Evolutionary conservation across 768 basidiomycete genomes (phyloP), one percentile per base, ranked within the genome.

Genomic region (Mycena olivaceomarginata): DNA sequence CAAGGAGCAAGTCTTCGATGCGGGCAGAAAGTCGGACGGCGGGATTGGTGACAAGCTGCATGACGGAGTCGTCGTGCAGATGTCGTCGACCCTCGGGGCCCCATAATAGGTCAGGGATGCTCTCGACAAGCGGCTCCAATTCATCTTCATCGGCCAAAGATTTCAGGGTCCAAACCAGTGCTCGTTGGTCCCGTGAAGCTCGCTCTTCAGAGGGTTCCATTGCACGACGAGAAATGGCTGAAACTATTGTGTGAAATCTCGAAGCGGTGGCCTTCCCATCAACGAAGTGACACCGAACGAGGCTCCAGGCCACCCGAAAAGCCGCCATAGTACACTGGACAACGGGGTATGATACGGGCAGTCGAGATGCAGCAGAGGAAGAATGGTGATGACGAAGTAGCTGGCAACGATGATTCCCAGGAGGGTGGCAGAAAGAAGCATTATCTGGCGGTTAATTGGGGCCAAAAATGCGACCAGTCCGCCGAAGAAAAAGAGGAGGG

Each of bases 311-410:
- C 41, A 45, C 20, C n/a, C 63, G 41, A 67, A 51, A 15, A 67
- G 9, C 16, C 46, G 41, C 71, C 71, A 72, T 2, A 65, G 11
- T 39, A 31, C 48, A 11, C 63, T 46, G 16, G 71, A 64, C 8
- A 72, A 16, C 5, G 71, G 71, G 3, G 71, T 72, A 20, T 45
- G 71, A 16, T 72, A 72, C 20, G 71, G 71, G 31, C 62, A 72
- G 20, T 72, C 70, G 31, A 64, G n/a, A 18, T 62, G 22, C 6
- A 45, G 11, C 15, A 64, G 41, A 48, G 71, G 71, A 18, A 72
- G 71, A 37, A 72, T 7, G 9, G 71, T 72, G 62, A 72, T 25
- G 31, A 62, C 45, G 16, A 46, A 37, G 31, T 71, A 71, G 22
- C 25, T 15, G 15, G n/a, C 43, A 5, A 37, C 16, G 16, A 62